phyloP scores from a whole-genome alignment of 2,329 filamentous ascomycete species.

The Fonsecaea pedrosoi region DNA sequence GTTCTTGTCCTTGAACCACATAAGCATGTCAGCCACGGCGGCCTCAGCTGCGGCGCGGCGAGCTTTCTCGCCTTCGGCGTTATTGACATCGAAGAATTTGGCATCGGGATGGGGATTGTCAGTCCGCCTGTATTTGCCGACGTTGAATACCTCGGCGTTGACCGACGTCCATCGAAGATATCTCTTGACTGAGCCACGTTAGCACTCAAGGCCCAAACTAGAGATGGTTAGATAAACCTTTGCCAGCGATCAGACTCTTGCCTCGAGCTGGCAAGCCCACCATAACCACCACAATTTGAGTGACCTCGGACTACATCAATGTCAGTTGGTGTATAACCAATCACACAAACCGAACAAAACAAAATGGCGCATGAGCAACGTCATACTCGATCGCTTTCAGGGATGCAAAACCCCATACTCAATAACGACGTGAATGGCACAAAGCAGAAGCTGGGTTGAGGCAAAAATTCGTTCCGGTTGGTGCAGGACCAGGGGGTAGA shows the following conservation, averaged over 20 bases:
- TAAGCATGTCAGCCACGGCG: slow-evolving; percentile 89
- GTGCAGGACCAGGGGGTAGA: not conserved
- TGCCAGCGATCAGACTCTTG: slow-evolving; percentile 97
- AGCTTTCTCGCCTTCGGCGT: slow-evolving; percentile 87
- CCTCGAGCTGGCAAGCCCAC: slow-evolving; percentile 93
- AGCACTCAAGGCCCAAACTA: slow-evolving; percentile 15
- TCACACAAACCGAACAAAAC: slow-evolving; percentile 5
- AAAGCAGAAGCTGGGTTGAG: not conserved
- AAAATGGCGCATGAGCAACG: not conserved
- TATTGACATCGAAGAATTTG: slow-evolving; percentile 92
- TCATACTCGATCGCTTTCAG: slow-evolving; percentile 33
- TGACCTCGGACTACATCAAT: slow-evolving; percentile 68
- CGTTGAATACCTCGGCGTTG: slow-evolving; percentile 93
- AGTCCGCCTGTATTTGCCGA: slow-evolving; percentile 90
- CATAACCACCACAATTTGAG: slow-evolving; percentile 98
- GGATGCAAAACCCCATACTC: slow-evolving; percentile 26
- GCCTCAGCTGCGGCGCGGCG: slow-evolving; percentile 88
- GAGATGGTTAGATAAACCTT: slow-evolving; percentile 66
- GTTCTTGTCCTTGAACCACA: slow-evolving; percentile 79
- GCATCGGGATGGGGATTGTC: slow-evolving; percentile 89
- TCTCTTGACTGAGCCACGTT: slow-evolving; percentile 70
- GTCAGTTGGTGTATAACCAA: slow-evolving; percentile 26
- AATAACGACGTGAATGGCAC: not conserved
- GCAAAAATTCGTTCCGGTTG: not conserved
- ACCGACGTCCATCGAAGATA: slow-evolving; percentile 98